Evolutionary conservation across 2,329 filamentous ascomycete genomes (phyloP).

Genomic region (Grosmannia penicillata): DNA sequence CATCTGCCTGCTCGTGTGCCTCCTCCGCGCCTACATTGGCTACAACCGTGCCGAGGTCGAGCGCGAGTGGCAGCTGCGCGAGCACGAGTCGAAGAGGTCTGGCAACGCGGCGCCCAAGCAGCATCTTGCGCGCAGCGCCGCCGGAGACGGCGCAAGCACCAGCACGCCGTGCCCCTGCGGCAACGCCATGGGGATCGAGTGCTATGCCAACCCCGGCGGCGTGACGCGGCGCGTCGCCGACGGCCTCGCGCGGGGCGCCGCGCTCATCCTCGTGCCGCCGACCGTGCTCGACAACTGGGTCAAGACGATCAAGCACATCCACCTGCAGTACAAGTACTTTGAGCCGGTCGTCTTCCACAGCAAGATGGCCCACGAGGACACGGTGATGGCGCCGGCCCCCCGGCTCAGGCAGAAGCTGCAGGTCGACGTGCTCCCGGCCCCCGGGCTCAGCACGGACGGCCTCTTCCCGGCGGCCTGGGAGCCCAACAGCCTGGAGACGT

Average conservation of each 20-base stretch:
- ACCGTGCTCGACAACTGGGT: conserved; percentile 13
- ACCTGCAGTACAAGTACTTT: conserved; percentile 8
- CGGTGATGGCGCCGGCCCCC: conserved; percentile 8
- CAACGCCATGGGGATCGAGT: conserved; percentile 11
- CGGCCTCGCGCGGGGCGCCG: conserved; percentile 9
- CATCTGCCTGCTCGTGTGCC: conserved; percentile 9
- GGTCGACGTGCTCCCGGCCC: conserved; percentile 6
- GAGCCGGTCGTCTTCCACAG: conserved; percentile 11
- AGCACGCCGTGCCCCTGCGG: conserved; percentile 9
- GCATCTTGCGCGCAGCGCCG: conserved; percentile 2
- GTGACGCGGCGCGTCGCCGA: conserved; percentile 11
- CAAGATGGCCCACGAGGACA: conserved; percentile 9
- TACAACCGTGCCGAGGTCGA: conserved; percentile 12
- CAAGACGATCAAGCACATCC: conserved; percentile 7
- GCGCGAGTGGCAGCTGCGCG: conserved; percentile 11
- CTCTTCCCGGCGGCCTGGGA: conserved; percentile 7
- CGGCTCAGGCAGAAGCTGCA: conserved; percentile 11
- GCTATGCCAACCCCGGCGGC: conserved; percentile 12
- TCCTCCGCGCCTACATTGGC: conserved; percentile 10
- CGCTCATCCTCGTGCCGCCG: conserved; percentile 10
- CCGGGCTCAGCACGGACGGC: conserved; percentile 3
- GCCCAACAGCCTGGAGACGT: conserved; percentile 4
- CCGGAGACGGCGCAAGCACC: background rate
- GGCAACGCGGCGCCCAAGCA: conserved; percentile 6
- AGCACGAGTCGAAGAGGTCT: conserved; percentile 7